Conservation (phyloP, 2,329 filamentous ascomycete genomes). For the Rutstroemia sp. region DNA sequence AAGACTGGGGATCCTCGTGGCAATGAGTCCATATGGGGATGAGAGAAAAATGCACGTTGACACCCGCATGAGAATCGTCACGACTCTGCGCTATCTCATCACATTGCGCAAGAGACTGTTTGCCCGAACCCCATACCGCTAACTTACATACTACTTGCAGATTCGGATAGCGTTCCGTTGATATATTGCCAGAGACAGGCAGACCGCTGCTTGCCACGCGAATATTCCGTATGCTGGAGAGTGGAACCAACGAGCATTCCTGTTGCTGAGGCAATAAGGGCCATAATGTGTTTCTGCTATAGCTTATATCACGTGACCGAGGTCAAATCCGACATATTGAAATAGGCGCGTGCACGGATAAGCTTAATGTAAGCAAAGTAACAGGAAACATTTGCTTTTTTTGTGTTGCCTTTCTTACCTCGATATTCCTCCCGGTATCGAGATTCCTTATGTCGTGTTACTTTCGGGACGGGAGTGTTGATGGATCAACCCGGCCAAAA, state of each 20-base stretch:
- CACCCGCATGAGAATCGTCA: constrained; percentile 7
- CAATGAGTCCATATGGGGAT: constrained; percentile 1
- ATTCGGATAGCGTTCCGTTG: constrained; percentile 7
- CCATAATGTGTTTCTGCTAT: neutral
- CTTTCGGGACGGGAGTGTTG: constrained; percentile 6
- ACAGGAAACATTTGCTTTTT: neutral
- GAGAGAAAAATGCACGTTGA: constrained; percentile 1
- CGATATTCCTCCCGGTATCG: neutral
- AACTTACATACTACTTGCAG: constrained; percentile 5
- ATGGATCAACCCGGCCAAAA: neutral
- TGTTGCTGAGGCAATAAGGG: constrained; percentile 8
- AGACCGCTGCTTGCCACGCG: constrained; percentile 11
- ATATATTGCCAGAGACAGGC: neutral
- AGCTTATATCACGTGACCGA: neutral
- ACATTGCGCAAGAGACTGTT: constrained; percentile 10
- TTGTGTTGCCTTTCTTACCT: neutral
- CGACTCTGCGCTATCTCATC: constrained; percentile 6
- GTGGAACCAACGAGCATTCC: neutral
- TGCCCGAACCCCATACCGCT: constrained; percentile 1
- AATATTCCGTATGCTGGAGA: neutral
- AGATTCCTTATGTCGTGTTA: constrained; percentile 8
- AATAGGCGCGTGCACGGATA: constrained; percentile 3
- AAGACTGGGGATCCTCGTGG: constrained; percentile 2
- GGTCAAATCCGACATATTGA: neutral
- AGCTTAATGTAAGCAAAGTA: constrained; percentile 4